These are phyloP conservation scores for Leishmania amazonensis DNA, from an alignment of 208 protist genomes.

Conservation along the genomic window DNA sequence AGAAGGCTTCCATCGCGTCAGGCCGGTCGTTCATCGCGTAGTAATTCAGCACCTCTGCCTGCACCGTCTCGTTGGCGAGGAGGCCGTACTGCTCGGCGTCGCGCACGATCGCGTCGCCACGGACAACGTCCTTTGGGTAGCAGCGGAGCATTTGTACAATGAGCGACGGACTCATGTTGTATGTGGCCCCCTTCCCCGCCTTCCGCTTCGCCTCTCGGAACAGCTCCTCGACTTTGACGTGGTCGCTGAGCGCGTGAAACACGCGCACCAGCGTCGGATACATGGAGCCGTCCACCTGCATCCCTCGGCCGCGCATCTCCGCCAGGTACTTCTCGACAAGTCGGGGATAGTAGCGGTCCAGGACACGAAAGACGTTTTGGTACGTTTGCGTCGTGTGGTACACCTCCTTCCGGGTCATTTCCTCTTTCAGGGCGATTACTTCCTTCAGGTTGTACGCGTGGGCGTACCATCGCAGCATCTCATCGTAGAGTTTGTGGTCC, in stretches of 20 bases:
- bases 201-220: slow-evolving; percentile 76
- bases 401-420: slow-evolving; percentile 78
- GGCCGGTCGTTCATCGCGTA: slow-evolving; percentile 61
- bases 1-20: slow-evolving; percentile 59
- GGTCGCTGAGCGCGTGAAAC: slow-evolving; percentile 76
- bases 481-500: slow-evolving; percentile 85
- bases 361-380: slow-evolving; percentile 80
- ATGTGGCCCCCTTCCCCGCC: slow-evolving; percentile 31
- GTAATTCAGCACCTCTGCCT: slow-evolving; percentile 75
- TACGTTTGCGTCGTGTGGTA: slow-evolving; percentile 87
- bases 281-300: slow-evolving; percentile 80
- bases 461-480: slow-evolving; percentile 90
- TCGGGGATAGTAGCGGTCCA: slow-evolving; percentile 89
- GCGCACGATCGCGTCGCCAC: slow-evolving; percentile 56
- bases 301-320: slow-evolving; percentile 80
- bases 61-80: slow-evolving; percentile 67
- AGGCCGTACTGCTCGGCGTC: slow-evolving; percentile 77
- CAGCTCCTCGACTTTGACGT: slow-evolving; percentile 61
- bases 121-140: slow-evolving; percentile 47
- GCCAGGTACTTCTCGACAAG: slow-evolving; percentile 87
- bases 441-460: slow-evolving; percentile 86
- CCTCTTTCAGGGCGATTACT: slow-evolving; percentile 87
- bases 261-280: slow-evolving; percentile 89
- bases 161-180: slow-evolving; percentile 50
- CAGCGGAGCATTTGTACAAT: slow-evolving; percentile 72